Conservation (phyloP, 1,284 basidiomycete genomes). For the Fistulinella cinereoalba region DNA sequence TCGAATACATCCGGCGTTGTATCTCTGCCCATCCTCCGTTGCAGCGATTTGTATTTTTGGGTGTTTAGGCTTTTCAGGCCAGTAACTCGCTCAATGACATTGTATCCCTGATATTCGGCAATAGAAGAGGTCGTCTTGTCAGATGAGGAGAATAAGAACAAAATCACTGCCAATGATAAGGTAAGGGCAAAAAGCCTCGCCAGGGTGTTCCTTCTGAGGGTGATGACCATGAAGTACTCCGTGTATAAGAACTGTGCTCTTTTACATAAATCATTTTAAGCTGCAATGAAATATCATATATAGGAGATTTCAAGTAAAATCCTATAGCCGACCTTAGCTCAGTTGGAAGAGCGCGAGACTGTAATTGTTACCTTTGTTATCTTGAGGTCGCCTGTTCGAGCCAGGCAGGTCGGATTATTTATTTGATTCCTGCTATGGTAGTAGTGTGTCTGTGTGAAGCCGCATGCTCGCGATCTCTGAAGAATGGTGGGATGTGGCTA, state of each 20-base stretch:
- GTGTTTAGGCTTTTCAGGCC: slow-evolving; percentile 82
- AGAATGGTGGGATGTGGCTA: too few relatives aligned
- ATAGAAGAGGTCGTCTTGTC: slow-evolving; percentile 13
- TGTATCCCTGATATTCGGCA: slow-evolving; percentile 36
- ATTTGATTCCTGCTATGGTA: too few relatives aligned
- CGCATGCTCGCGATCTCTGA: too few relatives aligned
- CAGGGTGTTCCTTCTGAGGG: slow-evolving; percentile 22
- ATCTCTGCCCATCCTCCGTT: slow-evolving; percentile 82
- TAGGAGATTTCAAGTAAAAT: not conserved
- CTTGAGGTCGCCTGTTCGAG: slow-evolving; percentile 58
- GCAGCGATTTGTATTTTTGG: slow-evolving; percentile 82
- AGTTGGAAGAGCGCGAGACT: slow-evolving; percentile 41
- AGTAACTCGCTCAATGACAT: slow-evolving; percentile 83
- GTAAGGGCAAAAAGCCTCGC: slow-evolving; percentile 14
- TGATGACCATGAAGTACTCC: slow-evolving; percentile 23
- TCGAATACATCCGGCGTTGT: slow-evolving; percentile 79
- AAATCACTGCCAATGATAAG: slow-evolving; percentile 16
- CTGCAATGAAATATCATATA: not conserved
- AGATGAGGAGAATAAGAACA: slow-evolving; percentile 17
- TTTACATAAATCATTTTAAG: not conserved
- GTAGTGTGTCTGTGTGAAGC: not conserved
- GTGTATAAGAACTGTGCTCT: not conserved
- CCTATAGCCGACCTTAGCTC: slow-evolving; percentile 34
- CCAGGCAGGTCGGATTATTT: slow-evolving; percentile 49
- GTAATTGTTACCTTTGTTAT: slow-evolving; percentile 34